These are phyloP conservation scores for Exophiala alcalophila DNA, from an alignment of 2,329 filamentous ascomycete genomes.

Conservation along the genomic window DNA sequence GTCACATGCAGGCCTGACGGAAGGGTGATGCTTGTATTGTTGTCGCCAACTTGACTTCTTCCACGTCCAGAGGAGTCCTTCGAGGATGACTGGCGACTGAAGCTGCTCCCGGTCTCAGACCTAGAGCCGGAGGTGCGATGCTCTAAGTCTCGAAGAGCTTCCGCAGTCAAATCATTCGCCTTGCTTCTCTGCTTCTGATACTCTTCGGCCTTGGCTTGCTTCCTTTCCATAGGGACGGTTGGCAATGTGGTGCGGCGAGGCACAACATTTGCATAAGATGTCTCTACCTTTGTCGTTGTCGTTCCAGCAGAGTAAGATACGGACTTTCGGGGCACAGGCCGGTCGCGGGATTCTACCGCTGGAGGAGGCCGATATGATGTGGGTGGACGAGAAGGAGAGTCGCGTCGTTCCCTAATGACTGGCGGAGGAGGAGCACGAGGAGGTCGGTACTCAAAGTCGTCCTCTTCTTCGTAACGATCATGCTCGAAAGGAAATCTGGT, in stretches of 20 bases:
- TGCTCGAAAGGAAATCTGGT: constrained; percentile 13
- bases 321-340: constrained; percentile 21
- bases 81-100: constrained; percentile 29
- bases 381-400: constrained; percentile 25
- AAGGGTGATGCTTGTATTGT: constrained; percentile 21
- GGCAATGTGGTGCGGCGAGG: constrained; percentile 17
- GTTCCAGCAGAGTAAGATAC: constrained; percentile 20
- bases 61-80: constrained; percentile 29
- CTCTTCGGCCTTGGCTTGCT: constrained; percentile 23
- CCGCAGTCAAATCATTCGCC: constrained; percentile 23
- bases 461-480: constrained; percentile 14
- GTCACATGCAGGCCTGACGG: constrained; percentile 21
- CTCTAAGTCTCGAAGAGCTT: constrained; percentile 25
- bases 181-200: constrained; percentile 23
- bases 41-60: constrained; percentile 18
- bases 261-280: constrained; percentile 3
- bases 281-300: constrained; percentile 15
- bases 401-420: constrained; percentile 14
- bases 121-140: constrained; percentile 21
- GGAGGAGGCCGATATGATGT: constrained; percentile 20
- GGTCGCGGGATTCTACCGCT: constrained; percentile 13
- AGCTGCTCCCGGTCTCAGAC: constrained; percentile 29
- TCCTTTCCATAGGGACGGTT: constrained; percentile 18
- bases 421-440: constrained; percentile 13
- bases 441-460: constrained; percentile 15